Evolutionary conservation across 1,284 basidiomycete species (phyloP), one percentile per base, ranked within the genome.

Genomic region (Ustilago shanxiensis): DNA sequence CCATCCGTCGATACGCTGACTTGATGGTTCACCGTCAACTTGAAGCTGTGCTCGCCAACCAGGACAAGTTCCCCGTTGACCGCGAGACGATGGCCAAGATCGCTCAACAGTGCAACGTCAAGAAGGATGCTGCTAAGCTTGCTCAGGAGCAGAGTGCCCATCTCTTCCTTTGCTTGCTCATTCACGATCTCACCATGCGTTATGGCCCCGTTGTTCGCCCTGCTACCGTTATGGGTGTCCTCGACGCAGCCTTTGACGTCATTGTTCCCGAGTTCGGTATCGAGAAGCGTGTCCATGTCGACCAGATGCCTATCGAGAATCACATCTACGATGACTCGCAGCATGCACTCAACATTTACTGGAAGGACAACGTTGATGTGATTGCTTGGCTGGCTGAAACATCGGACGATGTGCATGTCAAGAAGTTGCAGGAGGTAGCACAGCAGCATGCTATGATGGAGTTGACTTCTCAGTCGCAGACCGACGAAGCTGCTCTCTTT

Each of bases 141-240:
- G 97, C 97, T 16, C 93, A 98, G 87, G 97, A 98, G 86, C 95
- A 98, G 88, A 97, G 95, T 13, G 91, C 91, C 18, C 97, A 99
- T 86, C 88, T 99, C 66, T 97, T 92, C 90, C 90, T 99, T 20
- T 98, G 96, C 87, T 91, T 96, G 74, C 90, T 98, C 66, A 93
- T 99, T 72, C 90, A 93, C 35, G 95, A 98, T 84, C 90, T 99
- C 41, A 98, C 96, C 22, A 91, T 94, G 74, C 92, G 92, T 54
- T 98, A 95, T 86, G 96, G 97, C 10, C 95, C 96, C 45, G 96
- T 99, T 72, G 88, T 98, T 63, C 79, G 80, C 67, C 91, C 93
- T 80, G 97, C 95, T 18, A 93, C 92, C 75, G 96, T 99, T 66
- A 93, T 97, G 66, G 92, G 92, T 60, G 96, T 99, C 20, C 89